Percentiles rank a stretch among this genome's conserved stretches.
phyloP scores from a whole-genome alignment of 108 stramenopile genomes.

The Cyclotella atomus region DNA sequence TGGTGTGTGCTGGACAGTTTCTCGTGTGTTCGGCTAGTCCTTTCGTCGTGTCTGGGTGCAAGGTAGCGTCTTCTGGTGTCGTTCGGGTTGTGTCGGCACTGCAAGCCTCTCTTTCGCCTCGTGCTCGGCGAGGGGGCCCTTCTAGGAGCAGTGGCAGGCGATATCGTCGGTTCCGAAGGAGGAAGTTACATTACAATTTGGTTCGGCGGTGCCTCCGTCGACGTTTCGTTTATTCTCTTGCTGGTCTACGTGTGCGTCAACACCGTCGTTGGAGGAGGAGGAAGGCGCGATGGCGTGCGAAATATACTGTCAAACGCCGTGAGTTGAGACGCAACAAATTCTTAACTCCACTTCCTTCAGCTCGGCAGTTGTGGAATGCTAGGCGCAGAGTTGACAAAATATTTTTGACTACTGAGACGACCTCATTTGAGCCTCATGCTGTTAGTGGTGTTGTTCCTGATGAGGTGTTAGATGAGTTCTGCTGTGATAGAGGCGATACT shows the following conservation, averaged over 20 bases:
- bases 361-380: neutral
- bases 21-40: neutral
- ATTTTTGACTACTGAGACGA: neutral
- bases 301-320: neutral
- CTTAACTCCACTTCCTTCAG: neutral
- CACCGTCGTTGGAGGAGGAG: conserved; percentile 15
- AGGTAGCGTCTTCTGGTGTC: no score
- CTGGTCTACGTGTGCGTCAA: neutral
- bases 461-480: neutral
- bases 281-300: neutral
- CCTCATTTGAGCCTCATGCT: neutral
- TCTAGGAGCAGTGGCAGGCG: neutral
- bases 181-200: neutral
- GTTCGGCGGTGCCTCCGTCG: neutral
- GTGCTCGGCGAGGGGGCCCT: neutral
- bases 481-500: neutral
- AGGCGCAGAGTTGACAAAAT: neutral
- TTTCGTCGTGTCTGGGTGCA: no score
- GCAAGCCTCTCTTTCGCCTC: neutral
- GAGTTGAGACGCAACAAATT: neutral
- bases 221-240: neutral
- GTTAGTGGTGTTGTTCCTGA: neutral
- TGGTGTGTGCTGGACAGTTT: neutral
- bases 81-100: neutral
- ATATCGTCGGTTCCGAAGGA: neutral